Conservation (phyloP, 2,329 filamentous ascomycete genomes). For the Teratosphaeria gauchensis region DNA sequence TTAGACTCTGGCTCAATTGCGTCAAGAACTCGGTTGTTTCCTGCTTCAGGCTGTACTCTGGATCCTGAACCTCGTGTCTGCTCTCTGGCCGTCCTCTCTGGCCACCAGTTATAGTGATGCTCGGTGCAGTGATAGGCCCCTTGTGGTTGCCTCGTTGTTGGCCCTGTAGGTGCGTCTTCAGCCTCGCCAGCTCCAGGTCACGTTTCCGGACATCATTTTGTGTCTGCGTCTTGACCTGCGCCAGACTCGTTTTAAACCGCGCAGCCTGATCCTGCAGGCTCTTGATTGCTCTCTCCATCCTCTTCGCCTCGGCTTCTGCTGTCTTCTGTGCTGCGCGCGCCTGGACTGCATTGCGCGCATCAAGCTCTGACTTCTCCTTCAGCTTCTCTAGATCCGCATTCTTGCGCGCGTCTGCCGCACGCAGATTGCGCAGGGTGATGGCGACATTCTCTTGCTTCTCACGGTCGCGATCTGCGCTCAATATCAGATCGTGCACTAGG, state of each 20-base stretch:
- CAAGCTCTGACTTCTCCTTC: conserved; percentile 40
- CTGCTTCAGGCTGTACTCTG: conserved; percentile 60
- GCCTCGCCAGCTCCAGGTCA: conserved; percentile 75
- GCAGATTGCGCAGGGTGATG: conserved; percentile 64
- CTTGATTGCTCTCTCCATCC: conserved; percentile 63
- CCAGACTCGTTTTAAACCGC: conserved; percentile 66
- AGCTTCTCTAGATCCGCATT: conserved; percentile 50
- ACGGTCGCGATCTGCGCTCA: conserved; percentile 86
- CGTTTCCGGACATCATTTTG: conserved; percentile 84
- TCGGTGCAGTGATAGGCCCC: conserved; percentile 31
- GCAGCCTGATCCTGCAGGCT: conserved; percentile 76
- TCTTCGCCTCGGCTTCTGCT: conserved; percentile 72
- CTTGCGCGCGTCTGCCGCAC: conserved; percentile 65
- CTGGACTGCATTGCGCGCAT: conserved; percentile 56
- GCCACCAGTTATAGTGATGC: conserved; percentile 37
- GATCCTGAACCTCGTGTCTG: conserved; percentile 40
- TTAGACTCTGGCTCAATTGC: conserved; percentile 68
- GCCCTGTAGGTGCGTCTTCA: conserved; percentile 79
- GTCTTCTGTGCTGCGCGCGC: conserved; percentile 65
- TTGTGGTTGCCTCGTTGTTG: conserved; percentile 39
- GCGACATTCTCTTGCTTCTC: conserved; percentile 79
- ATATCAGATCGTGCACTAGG: conserved; percentile 83
- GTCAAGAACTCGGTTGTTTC: conserved; percentile 91
- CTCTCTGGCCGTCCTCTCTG: background rate
- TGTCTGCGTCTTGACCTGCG: conserved; percentile 77